Conservation (phyloP, 2,329 filamentous ascomycete species). For the Ophiostoma himal-ulmi region DNA sequence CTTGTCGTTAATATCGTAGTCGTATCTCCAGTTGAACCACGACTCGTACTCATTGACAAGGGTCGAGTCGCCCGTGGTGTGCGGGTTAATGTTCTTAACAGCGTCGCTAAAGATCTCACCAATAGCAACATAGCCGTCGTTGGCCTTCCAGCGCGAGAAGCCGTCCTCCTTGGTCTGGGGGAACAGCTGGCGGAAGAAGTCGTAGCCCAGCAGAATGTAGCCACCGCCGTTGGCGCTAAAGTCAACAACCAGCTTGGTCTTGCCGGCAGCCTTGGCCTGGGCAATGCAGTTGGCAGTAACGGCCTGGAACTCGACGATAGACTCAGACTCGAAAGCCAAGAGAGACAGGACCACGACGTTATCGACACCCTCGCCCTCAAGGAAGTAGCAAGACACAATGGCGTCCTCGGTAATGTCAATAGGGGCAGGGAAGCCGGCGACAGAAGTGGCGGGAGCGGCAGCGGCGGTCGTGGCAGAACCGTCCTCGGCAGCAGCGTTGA, state of each 20-base stretch:
- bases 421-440: constrained; percentile 30
- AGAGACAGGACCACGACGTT: constrained; percentile 34
- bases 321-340: constrained; percentile 29
- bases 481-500: background rate
- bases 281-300: constrained; percentile 35
- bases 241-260: constrained; percentile 56
- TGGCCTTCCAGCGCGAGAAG: constrained; percentile 36
- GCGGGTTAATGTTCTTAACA: constrained; percentile 41
- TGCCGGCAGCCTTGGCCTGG: constrained; percentile 41
- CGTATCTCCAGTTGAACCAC: constrained; percentile 46
- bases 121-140: constrained; percentile 40
- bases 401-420: constrained; percentile 31
- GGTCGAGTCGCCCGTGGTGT: constrained; percentile 35
- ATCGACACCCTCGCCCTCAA: constrained; percentile 31
- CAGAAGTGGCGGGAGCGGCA: constrained; percentile 6
- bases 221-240: constrained; percentile 55
- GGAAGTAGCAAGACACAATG: constrained; percentile 35
- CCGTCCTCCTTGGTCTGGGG: constrained; percentile 35
- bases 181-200: constrained; percentile 55
- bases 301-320: constrained; percentile 33
- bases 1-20: constrained; percentile 43
- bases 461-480: constrained; percentile 14
- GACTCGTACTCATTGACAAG: constrained; percentile 22
- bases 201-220: constrained; percentile 53
- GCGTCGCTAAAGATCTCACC: constrained; percentile 42